Evolutionary conservation across 805 yeast genomes (phyloP).

Genomic region (Starmerella sirachaensis): DNA sequence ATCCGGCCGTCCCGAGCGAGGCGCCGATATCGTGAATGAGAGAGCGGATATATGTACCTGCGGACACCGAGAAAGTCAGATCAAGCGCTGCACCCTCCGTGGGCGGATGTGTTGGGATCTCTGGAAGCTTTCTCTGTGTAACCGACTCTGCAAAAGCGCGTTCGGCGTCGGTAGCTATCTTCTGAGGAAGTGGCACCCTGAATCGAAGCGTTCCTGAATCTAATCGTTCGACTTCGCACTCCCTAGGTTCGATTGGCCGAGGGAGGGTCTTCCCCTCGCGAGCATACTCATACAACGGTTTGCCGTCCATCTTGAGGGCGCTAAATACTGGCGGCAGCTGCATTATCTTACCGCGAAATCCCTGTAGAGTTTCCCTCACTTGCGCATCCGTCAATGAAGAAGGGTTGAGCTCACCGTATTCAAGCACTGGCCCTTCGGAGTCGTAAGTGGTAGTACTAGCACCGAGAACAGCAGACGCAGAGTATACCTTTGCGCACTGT

Average conservation of each 20-base stretch:
- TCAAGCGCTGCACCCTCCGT: conserved; percentile 39
- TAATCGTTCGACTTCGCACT: conserved; percentile 50
- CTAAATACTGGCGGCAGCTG: conserved; percentile 95
- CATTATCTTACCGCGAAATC: conserved; percentile 62
- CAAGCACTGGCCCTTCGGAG: conserved; percentile 68
- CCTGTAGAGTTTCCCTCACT: conserved; percentile 39
- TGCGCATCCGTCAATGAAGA: conserved; percentile 37
- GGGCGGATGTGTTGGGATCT: conserved; percentile 1
- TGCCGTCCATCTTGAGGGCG: conserved; percentile 89
- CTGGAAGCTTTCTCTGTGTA: conserved; percentile 1
- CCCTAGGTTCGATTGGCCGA: conserved; percentile 63
- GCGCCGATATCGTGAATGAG: conserved; percentile 80
- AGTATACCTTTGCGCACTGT: conserved; percentile 67
- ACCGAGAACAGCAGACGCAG: conserved; percentile 76
- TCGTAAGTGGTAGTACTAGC: conserved; percentile 90
- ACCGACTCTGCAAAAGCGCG: conserved; percentile 27
- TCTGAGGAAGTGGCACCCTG: conserved; percentile 24
- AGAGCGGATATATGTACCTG: conserved; percentile 92
- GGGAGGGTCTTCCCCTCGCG: conserved; percentile 80
- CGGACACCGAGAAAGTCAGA: conserved; percentile 67
- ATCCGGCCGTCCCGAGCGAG: conserved; percentile 66
- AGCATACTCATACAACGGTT: conserved; percentile 88
- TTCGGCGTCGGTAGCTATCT: conserved; percentile 28
- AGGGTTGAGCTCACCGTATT: conserved; percentile 45
- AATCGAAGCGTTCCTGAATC: conserved; percentile 32